A percentile compares a stretch with the other conserved stretches of the same genome.
These are phyloP conservation scores for Aspergillus novofumigatus DNA, from an alignment of 2,329 filamentous ascomycete genomes.

Conservation along the genomic window DNA sequence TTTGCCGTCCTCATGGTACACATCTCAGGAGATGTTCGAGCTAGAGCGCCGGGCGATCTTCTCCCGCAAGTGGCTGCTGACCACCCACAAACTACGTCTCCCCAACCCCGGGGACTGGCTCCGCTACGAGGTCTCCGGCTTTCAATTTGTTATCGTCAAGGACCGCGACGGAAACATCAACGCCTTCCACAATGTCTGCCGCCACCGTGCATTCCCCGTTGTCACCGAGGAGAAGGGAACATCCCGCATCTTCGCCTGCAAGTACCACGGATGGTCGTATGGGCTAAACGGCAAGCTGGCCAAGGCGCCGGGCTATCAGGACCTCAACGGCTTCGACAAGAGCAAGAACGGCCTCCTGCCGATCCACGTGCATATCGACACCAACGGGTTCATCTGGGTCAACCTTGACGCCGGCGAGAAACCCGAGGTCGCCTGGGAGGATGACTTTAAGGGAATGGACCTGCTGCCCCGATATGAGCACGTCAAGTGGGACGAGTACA, in stretches of 20 bases:
- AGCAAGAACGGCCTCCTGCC: slow-evolving; percentile 51
- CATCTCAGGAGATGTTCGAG: slow-evolving; percentile 45
- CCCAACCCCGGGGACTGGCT: slow-evolving; percentile 54
- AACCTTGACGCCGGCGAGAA: slow-evolving; percentile 49
- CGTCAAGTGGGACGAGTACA: slow-evolving; percentile 52
- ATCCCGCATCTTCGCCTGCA: slow-evolving; percentile 52
- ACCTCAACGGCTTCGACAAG: slow-evolving; percentile 54
- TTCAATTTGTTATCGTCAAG: slow-evolving; percentile 51
- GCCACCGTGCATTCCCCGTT: slow-evolving; percentile 57
- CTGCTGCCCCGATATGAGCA: slow-evolving; percentile 42
- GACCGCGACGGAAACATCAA: slow-evolving; percentile 52
- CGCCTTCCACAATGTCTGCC: slow-evolving; percentile 58
- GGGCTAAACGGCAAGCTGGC: slow-evolving; percentile 54
- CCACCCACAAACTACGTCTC: slow-evolving; percentile 44
- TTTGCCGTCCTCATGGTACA: slow-evolving; percentile 51
- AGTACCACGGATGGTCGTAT: slow-evolving; percentile 60
- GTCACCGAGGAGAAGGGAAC: slow-evolving; percentile 48
- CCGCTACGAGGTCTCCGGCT: slow-evolving; percentile 53
- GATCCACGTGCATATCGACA: slow-evolving; percentile 52
- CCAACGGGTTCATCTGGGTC: slow-evolving; percentile 55
- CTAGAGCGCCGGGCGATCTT: slow-evolving; percentile 56
- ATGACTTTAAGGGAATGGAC: slow-evolving; percentile 50
- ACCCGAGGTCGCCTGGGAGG: slow-evolving; percentile 49
- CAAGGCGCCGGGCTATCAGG: slow-evolving; percentile 56
- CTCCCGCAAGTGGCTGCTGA: slow-evolving; percentile 49